Evolutionary conservation across 2,329 filamentous ascomycete genomes (phyloP).

Genomic region (Sordariomycetes sp.): DNA sequence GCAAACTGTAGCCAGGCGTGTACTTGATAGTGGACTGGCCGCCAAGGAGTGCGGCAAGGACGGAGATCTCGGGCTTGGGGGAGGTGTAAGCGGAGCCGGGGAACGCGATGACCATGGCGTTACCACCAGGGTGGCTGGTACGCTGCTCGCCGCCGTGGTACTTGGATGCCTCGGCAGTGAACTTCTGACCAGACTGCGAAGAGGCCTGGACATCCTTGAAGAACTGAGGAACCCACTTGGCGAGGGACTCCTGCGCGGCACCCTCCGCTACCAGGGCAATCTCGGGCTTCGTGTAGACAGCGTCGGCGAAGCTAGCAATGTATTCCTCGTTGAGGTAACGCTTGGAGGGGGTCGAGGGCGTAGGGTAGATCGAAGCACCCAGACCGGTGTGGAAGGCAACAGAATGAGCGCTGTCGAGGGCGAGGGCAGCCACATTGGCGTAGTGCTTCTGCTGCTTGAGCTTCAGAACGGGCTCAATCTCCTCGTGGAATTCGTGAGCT

Average conservation of each 20-base stretch:
- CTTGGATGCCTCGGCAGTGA: slow-evolving; percentile 60
- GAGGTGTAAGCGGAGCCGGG: slow-evolving; percentile 72
- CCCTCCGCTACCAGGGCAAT: slow-evolving; percentile 89
- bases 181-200: slow-evolving; percentile 37
- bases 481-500: slow-evolving; percentile 89
- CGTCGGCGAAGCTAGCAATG: slow-evolving; percentile 65
- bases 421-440: slow-evolving; percentile 54
- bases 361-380: slow-evolving; percentile 67
- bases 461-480: slow-evolving; percentile 69
- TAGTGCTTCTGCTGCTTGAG: slow-evolving; percentile 67
- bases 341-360: slow-evolving; percentile 59
- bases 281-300: slow-evolving; percentile 81
- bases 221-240: slow-evolving; percentile 89
- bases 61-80: slow-evolving; percentile 83
- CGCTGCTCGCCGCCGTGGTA: slow-evolving; percentile 96
- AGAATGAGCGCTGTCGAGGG: slow-evolving; percentile 76
- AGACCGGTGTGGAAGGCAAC: slow-evolving; percentile 92
- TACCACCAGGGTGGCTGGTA: slow-evolving; percentile 65
- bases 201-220: slow-evolving; percentile 62
- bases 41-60: slow-evolving; percentile 82
- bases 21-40: slow-evolving; percentile 92
- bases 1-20: slow-evolving; percentile 83
- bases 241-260: slow-evolving; percentile 63
- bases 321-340: slow-evolving; percentile 73
- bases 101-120: slow-evolving; percentile 86